Base-by-base conservation (phyloP, 139 green algal genomes). In the Coccomyxa sp. region DNA sequence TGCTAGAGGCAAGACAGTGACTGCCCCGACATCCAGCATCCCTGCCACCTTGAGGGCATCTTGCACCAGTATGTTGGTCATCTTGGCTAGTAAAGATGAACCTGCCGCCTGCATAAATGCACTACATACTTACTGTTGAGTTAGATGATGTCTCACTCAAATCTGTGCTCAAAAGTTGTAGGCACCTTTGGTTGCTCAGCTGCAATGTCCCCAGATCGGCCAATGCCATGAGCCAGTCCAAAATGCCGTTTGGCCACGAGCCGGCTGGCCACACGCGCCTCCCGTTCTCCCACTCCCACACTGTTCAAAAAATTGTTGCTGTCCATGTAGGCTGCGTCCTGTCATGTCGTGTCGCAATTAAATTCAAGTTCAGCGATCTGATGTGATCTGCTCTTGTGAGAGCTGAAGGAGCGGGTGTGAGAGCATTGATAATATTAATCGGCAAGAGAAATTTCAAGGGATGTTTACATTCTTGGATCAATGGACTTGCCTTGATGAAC, bases 131-230 rank as follows among this genome's bases (percentile, higher is more conserved):
- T 1, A 25, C 9, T 21, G 18, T 25, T 4, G 63, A 71, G 9
- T 9, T 71, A 7, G 38, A 51, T 51, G 38, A 51, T 3, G 38
- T 51, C 38, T 3, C 38, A 51, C 38, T 51, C 38, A 51, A 51
- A 3, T 51, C 7, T 7, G 38, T 51, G 7, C 63, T 71, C 18
- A 25, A 71, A 25, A 71, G 4, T 25, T 71, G 63, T 71, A 51
- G 4, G n/a, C 18, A 92, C 90, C 90, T 99, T 99, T 76, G 97
- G 97, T 83, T 99, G 97, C 87, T 98, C 95, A 23, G 97, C 97
- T 10, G 94, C 86, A 30, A 99, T 87, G 86, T 98, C 94, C 0
- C 96, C 96, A 0, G 90, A 96, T 0, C 96, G 85, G 0, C 96
- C 96, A 32, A 99, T 97, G 79, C 96, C 96, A 81, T 99, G 96